A percentile compares a stretch with the other conserved stretches of the same genome.
phyloP scores from a whole-genome alignment of 768 basidiomycete species.

The Podaxis sp. region DNA sequence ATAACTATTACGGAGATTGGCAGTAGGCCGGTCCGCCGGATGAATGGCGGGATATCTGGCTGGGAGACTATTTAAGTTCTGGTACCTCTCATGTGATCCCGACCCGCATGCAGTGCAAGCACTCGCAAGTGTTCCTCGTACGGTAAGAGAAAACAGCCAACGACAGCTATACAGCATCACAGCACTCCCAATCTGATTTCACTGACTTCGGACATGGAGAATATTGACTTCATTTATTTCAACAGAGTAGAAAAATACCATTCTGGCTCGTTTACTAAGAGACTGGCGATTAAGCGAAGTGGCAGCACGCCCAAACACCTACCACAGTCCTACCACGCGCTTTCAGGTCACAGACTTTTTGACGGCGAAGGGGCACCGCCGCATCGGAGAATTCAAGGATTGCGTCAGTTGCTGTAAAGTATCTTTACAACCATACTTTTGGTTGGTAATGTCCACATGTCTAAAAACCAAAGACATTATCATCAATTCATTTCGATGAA shows the following conservation, averaged over 20 bases:
- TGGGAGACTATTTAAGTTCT: not conserved
- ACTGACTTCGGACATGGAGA: too few relatives aligned
- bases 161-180: too few relatives aligned
- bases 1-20: not conserved
- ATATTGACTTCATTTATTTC: not conserved
- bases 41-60: not conserved
- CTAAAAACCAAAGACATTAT: not conserved
- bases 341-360: not conserved
- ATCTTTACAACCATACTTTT: not conserved
- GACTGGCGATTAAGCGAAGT: not conserved
- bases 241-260: not conserved
- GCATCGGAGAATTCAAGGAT: constrained; percentile 1
- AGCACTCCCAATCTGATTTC: too few relatives aligned
- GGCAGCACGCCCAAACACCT: too few relatives aligned
- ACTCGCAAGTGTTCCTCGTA: too few relatives aligned
- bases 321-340: not conserved
- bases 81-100: not conserved
- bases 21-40: not conserved
- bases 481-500: not conserved
- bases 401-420: not conserved
- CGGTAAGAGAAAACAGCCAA: too few relatives aligned
- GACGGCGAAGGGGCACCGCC: not conserved
- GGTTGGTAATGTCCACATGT: not conserved
- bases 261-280: not conserved
- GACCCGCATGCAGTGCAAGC: not conserved